phyloP scores from a whole-genome alignment of 164 flowering plant species.

The Protea cynaroides region DNA sequence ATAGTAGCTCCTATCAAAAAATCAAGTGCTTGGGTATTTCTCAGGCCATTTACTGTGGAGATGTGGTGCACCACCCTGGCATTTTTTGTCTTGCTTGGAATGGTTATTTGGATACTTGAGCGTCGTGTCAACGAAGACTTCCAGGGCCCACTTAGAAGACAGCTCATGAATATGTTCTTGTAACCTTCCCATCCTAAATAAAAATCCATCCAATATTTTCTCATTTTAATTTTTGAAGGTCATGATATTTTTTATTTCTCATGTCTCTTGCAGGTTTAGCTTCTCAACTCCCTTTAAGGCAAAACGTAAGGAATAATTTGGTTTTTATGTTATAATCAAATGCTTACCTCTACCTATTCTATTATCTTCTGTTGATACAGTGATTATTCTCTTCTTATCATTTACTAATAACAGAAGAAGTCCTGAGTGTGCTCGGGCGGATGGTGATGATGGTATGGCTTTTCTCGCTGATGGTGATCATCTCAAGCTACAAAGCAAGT shows the following conservation, averaged over 20 bases:
- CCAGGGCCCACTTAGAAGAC: conserved; percentile 70
- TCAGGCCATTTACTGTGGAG: conserved; percentile 62
- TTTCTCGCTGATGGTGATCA: conserved; percentile 63
- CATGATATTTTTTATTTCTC: not conserved
- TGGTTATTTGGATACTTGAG: conserved; percentile 82
- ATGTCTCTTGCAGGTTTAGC: conserved; percentile 64
- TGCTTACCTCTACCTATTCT: not conserved
- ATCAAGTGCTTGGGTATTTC: conserved; percentile 73
- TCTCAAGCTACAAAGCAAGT: conserved; percentile 79
- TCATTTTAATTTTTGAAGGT: not conserved
- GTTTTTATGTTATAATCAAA: not conserved
- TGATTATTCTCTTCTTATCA: not conserved
- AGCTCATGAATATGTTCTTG: conserved; percentile 58
- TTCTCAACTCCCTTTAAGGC: conserved; percentile 75
- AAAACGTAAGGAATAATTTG: conserved; percentile 45
- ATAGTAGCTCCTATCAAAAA: conserved; percentile 52
- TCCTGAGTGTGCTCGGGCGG: conserved; percentile 57
- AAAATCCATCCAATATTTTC: not conserved
- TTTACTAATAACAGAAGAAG: conserved; percentile 49
- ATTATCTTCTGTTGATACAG: not conserved
- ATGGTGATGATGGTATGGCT: conserved; percentile 81
- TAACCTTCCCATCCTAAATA: conserved; percentile 23
- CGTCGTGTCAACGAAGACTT: conserved; percentile 71
- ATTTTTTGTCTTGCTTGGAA: conserved; percentile 55
- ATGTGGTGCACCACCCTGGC: conserved; percentile 72